These are phyloP conservation scores for Penicillium simplicissimum DNA, from an alignment of 495 filamentous ascomycete species.

Conservation along the genomic window DNA sequence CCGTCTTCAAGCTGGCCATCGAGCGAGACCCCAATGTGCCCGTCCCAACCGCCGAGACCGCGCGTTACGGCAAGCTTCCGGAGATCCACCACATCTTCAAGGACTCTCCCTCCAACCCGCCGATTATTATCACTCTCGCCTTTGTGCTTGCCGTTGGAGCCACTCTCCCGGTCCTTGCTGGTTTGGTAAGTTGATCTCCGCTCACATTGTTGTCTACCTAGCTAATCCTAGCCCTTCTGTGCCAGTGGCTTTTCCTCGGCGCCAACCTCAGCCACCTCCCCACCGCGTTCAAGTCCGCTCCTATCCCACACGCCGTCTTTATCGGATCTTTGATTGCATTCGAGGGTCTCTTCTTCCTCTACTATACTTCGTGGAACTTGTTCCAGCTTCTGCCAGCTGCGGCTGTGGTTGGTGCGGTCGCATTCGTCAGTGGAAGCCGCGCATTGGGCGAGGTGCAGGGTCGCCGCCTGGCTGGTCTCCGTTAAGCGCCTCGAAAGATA, in stretches of 20 bases:
- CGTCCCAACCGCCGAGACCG: constrained; percentile 55
- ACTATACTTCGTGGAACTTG: constrained; percentile 90
- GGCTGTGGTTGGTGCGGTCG: constrained; percentile 63
- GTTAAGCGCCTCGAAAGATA: constrained; percentile 46
- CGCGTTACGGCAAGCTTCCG: constrained; percentile 76
- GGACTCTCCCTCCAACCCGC: constrained; percentile 72
- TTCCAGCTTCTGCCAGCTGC: constrained; percentile 84
- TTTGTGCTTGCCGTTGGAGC: constrained; percentile 73
- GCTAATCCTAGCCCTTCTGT: constrained; percentile 14
- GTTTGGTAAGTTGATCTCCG: constrained; percentile 56
- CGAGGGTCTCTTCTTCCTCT: constrained; percentile 91
- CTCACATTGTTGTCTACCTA: neutral
- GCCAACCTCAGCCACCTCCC: constrained; percentile 80
- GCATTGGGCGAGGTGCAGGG: constrained; percentile 92
- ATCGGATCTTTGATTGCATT: constrained; percentile 80
- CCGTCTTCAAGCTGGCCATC: constrained; percentile 68
- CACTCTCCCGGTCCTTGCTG: constrained; percentile 69
- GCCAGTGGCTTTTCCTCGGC: constrained; percentile 75
- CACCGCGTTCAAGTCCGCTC: constrained; percentile 69
- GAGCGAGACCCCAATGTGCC: constrained; percentile 60
- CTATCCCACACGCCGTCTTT: constrained; percentile 77
- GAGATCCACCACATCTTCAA: constrained; percentile 95
- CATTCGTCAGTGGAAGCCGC: constrained; percentile 86
- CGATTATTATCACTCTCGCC: constrained; percentile 75
- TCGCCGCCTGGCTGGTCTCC: constrained; percentile 75